Percentiles rank a stretch among this genome's conserved stretches.
phyloP scores from a whole-genome alignment of 129 eudicot genomes.

The Silybum marianum region DNA sequence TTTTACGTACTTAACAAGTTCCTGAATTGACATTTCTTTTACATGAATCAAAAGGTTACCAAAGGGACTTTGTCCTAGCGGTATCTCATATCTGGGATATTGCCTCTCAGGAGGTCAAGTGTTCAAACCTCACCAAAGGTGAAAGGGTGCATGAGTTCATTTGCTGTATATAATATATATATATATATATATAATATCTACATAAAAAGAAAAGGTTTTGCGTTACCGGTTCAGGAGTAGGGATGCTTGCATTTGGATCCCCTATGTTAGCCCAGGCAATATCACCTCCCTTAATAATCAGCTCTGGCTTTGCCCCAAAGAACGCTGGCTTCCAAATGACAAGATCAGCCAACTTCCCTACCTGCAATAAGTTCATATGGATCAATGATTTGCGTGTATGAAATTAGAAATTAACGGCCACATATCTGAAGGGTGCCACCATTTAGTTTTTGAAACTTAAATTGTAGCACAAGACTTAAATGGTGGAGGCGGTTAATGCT shows the following conservation, averaged over 20 bases:
- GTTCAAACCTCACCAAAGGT: neutral
- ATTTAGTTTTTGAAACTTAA: no score
- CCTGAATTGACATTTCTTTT: neutral
- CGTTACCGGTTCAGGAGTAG: constrained; percentile 94
- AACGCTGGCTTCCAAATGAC: constrained; percentile 90
- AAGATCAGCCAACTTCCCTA: constrained; percentile 91
- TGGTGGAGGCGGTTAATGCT: no score
- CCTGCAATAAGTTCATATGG: constrained; percentile 48
- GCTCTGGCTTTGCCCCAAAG: constrained; percentile 96
- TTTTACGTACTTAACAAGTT: neutral
- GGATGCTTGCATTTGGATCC: constrained; percentile 98
- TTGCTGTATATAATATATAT: neutral
- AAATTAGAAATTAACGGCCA: neutral
- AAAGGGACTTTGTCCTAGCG: neutral
- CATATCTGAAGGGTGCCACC: neutral
- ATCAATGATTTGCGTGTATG: constrained; percentile 4
- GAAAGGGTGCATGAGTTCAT: neutral
- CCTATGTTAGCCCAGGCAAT: constrained; percentile 99
- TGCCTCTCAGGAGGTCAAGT: neutral
- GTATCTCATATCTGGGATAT: neutral
- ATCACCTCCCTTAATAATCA: constrained; percentile 91
- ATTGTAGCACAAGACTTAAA: no score
- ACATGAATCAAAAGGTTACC: neutral
- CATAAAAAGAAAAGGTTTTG: neutral
- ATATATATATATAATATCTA: neutral